A percentile compares a stretch with the other conserved stretches of the same genome.
These are phyloP conservation scores for Podaxis sp. DNA, from an alignment of 768 basidiomycete genomes.

Conservation along the genomic window DNA sequence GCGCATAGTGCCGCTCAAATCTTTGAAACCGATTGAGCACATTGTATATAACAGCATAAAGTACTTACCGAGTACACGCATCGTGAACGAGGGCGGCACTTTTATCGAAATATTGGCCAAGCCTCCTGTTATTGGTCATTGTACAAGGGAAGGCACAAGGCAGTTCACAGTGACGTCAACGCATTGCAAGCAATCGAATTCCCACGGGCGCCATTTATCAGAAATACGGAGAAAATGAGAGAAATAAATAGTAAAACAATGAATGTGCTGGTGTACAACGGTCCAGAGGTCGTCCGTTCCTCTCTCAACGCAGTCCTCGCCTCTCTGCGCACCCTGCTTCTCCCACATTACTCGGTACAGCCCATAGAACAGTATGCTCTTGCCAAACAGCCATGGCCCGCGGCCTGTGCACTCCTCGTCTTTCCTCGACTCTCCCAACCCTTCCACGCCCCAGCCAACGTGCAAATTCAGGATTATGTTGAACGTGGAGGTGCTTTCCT, in stretches of 20 bases:
- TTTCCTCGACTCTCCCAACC: conserved; percentile 8
- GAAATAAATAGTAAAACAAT: conserved; percentile 4
- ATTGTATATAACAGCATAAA: not conserved
- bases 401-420: conserved; percentile 15
- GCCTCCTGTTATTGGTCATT: not conserved
- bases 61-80: not conserved
- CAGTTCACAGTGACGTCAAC: not conserved
- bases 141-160: not conserved
- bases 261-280: conserved; percentile 17
- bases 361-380: conserved; percentile 10
- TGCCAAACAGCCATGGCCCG: conserved; percentile 14
- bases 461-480: conserved; percentile 12
- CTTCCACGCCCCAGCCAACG: not conserved
- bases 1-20: conserved; percentile 6
- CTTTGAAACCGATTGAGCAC: not conserved
- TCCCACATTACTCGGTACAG: conserved; percentile 15
- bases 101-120: not conserved
- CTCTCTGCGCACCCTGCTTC: conserved; percentile 10
- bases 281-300: conserved; percentile 15
- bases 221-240: not conserved
- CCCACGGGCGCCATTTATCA: not conserved
- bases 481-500: conserved; percentile 14
- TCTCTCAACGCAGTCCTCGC: conserved; percentile 12
- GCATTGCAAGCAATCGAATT: not conserved
- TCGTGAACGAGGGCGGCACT: conserved; percentile 4